These are phyloP conservation scores for Eucalyptus regnans DNA, from an alignment of 345 rosid species.

Conservation along the genomic window DNA sequence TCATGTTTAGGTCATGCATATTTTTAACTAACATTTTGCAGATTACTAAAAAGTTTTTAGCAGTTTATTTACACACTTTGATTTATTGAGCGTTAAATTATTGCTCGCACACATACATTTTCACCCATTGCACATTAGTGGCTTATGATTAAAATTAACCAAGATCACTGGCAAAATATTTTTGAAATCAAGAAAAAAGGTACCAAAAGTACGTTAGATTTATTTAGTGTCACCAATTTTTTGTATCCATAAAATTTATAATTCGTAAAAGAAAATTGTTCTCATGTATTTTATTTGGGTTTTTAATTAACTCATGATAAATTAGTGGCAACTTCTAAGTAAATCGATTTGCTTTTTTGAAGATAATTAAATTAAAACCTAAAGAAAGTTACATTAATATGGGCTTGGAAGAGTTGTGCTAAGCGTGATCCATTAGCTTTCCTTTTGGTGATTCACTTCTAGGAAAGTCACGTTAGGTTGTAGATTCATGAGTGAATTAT, in stretches of 20 bases:
- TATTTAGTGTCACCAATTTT: neutral
- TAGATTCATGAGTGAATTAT: neutral
- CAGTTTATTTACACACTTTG: neutral
- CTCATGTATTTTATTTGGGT: neutral
- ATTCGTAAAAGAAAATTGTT: neutral
- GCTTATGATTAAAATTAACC: neutral
- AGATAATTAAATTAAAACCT: neutral
- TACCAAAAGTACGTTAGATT: neutral
- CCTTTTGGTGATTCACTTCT: neutral
- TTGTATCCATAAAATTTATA: neutral
- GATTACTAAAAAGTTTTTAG: neutral
- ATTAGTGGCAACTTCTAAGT: neutral
- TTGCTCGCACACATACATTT: neutral
- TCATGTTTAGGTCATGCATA: neutral
- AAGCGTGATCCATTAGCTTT: neutral
- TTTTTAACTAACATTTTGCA: too few relatives aligned
- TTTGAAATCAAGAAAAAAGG: neutral
- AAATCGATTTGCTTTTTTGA: neutral
- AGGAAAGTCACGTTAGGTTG: neutral
- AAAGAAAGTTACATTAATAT: neutral
- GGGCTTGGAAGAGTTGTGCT: fast-evolving
- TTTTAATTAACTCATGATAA: neutral
- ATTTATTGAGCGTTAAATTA: neutral
- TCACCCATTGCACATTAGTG: neutral
- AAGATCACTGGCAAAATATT: neutral